phyloP scores from a whole-genome alignment of 305 asterid species.

The Fraxinus sp. region DNA sequence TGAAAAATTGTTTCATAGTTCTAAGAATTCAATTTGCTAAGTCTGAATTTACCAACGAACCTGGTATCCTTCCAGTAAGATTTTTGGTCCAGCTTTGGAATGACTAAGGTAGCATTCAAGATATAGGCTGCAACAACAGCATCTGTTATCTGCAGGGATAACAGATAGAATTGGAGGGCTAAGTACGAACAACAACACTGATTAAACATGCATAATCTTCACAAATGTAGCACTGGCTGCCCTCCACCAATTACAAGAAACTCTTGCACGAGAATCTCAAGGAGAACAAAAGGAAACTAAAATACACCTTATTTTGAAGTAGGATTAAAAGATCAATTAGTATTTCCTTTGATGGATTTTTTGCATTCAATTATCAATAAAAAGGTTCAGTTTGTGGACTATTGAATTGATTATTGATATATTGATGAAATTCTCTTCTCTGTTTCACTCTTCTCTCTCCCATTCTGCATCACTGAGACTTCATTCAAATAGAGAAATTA shows the following conservation, averaged over 20 bases:
- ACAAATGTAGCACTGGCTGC: background rate
- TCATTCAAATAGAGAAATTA: background rate
- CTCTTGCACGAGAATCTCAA: background rate
- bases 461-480: background rate
- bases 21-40: background rate
- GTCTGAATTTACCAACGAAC: constrained; percentile 24
- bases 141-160: constrained; percentile 63
- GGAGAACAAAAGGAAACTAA: background rate
- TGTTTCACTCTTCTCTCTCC: background rate
- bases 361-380: background rate
- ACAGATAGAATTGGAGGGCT: background rate
- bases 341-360: background rate
- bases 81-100: constrained; percentile 65
- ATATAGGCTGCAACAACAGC: constrained; percentile 80
- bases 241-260: background rate
- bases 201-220: background rate
- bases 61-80: constrained; percentile 85
- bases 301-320: background rate
- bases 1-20: background rate
- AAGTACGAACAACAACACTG: background rate
- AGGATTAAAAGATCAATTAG: background rate
- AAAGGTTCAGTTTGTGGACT: background rate
- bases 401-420: background rate
- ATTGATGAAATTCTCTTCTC: background rate
- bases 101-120: constrained; percentile 66